These are phyloP conservation scores for Leccinum broughii DNA, from an alignment of 768 basidiomycete genomes.

Conservation along the genomic window DNA sequence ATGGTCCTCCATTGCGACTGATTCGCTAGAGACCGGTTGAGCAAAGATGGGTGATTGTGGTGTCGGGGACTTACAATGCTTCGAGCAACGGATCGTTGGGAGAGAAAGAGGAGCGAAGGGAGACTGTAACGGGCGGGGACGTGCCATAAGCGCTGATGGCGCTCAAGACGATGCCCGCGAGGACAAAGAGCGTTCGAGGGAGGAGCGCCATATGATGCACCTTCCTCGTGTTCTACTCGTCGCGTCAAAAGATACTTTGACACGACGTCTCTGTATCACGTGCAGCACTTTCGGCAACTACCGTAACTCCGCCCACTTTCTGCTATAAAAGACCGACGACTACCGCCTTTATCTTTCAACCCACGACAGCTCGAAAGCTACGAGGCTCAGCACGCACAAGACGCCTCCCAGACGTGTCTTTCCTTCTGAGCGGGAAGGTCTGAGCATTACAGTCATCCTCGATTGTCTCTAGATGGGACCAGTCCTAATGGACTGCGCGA, in stretches of 20 bases:
- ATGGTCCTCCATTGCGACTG: constrained; percentile 71
- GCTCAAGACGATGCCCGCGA: constrained; percentile 18
- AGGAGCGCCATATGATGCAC: constrained; percentile 11
- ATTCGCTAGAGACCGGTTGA: constrained; percentile 59
- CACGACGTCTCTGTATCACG: constrained; percentile 26
- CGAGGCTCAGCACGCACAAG: constrained; percentile 32
- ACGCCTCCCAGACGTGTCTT: constrained; percentile 17
- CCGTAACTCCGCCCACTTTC: constrained; percentile 22
- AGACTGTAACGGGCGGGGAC: constrained; percentile 33
- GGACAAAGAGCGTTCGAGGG: constrained; percentile 15
- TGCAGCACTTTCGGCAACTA: constrained; percentile 14
- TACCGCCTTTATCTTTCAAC: neutral
- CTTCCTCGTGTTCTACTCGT: neutral
- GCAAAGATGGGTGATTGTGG: neutral
- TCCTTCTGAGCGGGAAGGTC: constrained; percentile 36
- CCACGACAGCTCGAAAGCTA: constrained; percentile 32
- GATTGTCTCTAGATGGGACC: constrained; percentile 33
- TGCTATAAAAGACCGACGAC: constrained; percentile 8
- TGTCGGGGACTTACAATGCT: constrained; percentile 27
- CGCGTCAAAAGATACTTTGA: constrained; percentile 5
- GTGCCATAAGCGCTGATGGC: constrained; percentile 19
- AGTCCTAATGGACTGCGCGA: constrained; percentile 28
- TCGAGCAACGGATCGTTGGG: constrained; percentile 31
- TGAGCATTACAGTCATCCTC: constrained; percentile 31
- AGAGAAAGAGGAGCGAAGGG: constrained; percentile 31